Base-by-base conservation (phyloP, 2,329 filamentous ascomycete genomes). In the Grosmannia serpens region DNA sequence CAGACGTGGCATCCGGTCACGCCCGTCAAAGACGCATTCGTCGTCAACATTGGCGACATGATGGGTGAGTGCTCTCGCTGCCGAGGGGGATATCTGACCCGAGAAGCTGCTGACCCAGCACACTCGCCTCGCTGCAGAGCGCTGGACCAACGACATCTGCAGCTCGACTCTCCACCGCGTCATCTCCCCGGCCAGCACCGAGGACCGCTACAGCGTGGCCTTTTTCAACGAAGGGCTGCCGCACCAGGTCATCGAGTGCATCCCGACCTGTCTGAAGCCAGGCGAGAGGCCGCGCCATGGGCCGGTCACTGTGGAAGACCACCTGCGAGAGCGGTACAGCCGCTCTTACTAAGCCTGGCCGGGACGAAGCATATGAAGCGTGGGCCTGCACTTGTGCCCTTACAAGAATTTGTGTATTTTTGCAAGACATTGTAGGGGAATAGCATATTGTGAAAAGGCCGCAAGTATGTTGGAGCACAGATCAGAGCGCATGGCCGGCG, bases 101-200 rank as follows among this genome's bases (percentile, higher is more conserved):
- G n/a, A n/a, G n/a, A n/a, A n/a, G n/a, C n/a, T n/a, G n/a, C n/a
- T n/a, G n/a, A n/a, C n/a, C n/a, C 29, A 31, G 29, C 10, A n/a
- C 17, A 29, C 4, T 1, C n/a, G 20, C 20, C 4, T 13, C 29
- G 17, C 7, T 4, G 15, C 24, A 31, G 51, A 55, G 22, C 51
- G 57, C 8, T 80, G 78, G 76, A 82, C 78, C n/a, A 77, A 78
- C 59, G 75, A 77, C 17, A 67, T 71, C 53, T 83, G 81, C 68
- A 77, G 75, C 63, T 78, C 75, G 64, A 80, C 75, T 46, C 67
- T 80, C 4, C 81, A 84, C 64, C 71, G 80, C 9, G 81, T 83
- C 35, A 75, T 82, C 60, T 82, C 82, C 67, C 72, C 72, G 47
- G 35, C 27, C 17, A 75, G 73, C 2, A 71, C 70, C 1, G 70